Conservation (phyloP, 2,329 filamentous ascomycete genomes). For the Ophiostoma ips region DNA sequence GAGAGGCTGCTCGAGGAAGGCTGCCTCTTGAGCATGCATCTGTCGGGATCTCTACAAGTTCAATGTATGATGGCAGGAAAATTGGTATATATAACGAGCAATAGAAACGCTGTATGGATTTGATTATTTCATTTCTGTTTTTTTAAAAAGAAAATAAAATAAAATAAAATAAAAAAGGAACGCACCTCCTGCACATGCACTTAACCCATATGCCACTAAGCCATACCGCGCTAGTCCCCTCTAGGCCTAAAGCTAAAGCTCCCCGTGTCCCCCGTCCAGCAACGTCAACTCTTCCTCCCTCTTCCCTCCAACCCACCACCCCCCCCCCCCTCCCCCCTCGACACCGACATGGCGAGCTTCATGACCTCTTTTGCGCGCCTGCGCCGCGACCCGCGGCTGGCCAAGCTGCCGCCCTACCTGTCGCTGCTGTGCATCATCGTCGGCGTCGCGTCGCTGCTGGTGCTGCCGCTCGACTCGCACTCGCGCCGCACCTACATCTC, state of each 20-base stretch:
- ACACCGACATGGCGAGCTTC: background rate
- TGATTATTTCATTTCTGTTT: too few relatives aligned
- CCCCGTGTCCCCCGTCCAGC: slow-evolving; percentile 6
- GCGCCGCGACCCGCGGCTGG: slow-evolving; percentile 65
- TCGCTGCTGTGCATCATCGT: slow-evolving; percentile 74
- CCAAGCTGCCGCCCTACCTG: slow-evolving; percentile 75
- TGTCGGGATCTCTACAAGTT: too few relatives aligned
- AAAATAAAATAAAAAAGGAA: too few relatives aligned
- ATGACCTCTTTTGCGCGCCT: slow-evolving; percentile 43
- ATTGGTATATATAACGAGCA: too few relatives aligned
- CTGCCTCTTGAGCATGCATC: background rate
- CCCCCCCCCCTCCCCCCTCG: background rate
- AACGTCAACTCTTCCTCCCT: background rate
- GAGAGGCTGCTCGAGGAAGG: background rate
- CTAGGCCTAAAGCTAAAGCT: slow-evolving; percentile 1
- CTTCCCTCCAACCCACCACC: background rate
- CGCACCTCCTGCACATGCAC: too few relatives aligned
- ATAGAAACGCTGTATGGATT: too few relatives aligned
- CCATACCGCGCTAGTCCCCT: background rate
- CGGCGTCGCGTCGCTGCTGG: slow-evolving; percentile 76
- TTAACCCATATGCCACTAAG: too few relatives aligned
- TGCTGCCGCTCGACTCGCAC: slow-evolving; percentile 82
- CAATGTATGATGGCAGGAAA: too few relatives aligned
- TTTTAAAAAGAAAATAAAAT: too few relatives aligned
- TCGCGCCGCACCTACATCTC: slow-evolving; percentile 91